Conservation (phyloP, 169 alveolate genomes). For the Eimeria maxima region DNA sequence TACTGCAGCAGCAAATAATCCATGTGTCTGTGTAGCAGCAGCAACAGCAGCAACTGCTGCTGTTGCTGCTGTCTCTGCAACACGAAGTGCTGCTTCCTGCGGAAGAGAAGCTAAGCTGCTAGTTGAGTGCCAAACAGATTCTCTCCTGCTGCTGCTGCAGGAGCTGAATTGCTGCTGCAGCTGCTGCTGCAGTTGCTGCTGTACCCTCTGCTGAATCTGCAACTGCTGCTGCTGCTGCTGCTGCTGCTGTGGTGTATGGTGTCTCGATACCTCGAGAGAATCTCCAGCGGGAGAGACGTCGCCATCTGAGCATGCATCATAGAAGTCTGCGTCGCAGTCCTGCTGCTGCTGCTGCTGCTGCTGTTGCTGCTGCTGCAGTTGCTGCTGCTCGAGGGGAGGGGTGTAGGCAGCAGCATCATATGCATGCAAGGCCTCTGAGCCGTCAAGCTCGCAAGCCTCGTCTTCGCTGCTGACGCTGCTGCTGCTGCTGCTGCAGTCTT, state of each 20-base stretch:
- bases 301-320: not conserved
- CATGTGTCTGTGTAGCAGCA: slow-evolving; percentile 36
- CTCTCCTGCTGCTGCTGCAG: slow-evolving; percentile 27
- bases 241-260: not conserved
- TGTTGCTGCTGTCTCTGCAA: slow-evolving; percentile 45
- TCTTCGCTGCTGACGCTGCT: not conserved
- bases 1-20: not conserved
- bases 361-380: slow-evolving; percentile 12
- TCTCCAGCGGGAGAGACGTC: not conserved
- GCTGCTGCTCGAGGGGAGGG: not conserved
- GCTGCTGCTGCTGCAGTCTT: not conserved
- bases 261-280: not conserved
- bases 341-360: too few relatives aligned
- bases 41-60: slow-evolving; percentile 49
- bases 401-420: not conserved
- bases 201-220: not conserved
- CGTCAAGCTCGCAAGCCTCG: not conserved
- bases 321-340: not conserved
- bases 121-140: slow-evolving; percentile 17
- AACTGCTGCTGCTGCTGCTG: not conserved
- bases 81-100: slow-evolving; percentile 19
- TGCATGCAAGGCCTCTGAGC: not conserved
- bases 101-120: slow-evolving; percentile 31
- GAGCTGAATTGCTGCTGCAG: too few relatives aligned
- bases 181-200: not conserved